Evolutionary conservation across 2,329 filamentous ascomycete genomes (phyloP).

Genomic region (Magnaporthales sp.): DNA sequence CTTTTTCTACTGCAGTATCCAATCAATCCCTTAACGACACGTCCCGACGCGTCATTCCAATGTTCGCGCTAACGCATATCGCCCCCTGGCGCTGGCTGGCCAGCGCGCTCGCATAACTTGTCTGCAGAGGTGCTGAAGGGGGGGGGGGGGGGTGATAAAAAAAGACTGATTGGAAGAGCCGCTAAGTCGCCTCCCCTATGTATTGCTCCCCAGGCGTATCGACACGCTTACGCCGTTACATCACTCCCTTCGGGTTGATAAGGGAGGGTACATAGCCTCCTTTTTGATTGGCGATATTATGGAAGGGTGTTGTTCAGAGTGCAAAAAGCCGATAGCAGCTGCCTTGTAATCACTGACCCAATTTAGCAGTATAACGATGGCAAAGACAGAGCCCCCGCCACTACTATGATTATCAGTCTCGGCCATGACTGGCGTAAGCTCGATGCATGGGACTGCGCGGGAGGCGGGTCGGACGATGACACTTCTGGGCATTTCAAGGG

Average conservation of each 20-base stretch:
- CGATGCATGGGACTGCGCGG: too few relatives aligned
- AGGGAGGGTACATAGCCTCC: background rate
- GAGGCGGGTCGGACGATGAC: too few relatives aligned
- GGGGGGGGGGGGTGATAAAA: background rate
- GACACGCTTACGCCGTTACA: background rate
- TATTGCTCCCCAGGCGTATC: background rate
- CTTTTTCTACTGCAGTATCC: background rate
- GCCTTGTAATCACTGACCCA: background rate
- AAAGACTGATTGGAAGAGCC: background rate
- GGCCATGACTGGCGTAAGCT: too few relatives aligned
- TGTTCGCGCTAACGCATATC: background rate
- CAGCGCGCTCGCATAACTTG: background rate
- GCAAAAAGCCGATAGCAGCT: background rate
- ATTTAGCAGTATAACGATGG: too few relatives aligned
- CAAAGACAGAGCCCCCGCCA: too few relatives aligned
- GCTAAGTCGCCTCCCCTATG: background rate
- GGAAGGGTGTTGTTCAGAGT: too few relatives aligned
- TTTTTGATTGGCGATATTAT: background rate
- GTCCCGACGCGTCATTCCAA: background rate
- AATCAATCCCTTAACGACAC: background rate
- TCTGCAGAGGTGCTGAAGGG: background rate
- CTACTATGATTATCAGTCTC: too few relatives aligned
- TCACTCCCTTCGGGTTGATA: too few relatives aligned
- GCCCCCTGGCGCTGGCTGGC: background rate
- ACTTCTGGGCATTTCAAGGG: too few relatives aligned